Percentiles rank a stretch among this genome's conserved stretches.
Conservation (phyloP, 2,329 filamentous ascomycete genomes). For the Furcasterigmium furcatum region DNA sequence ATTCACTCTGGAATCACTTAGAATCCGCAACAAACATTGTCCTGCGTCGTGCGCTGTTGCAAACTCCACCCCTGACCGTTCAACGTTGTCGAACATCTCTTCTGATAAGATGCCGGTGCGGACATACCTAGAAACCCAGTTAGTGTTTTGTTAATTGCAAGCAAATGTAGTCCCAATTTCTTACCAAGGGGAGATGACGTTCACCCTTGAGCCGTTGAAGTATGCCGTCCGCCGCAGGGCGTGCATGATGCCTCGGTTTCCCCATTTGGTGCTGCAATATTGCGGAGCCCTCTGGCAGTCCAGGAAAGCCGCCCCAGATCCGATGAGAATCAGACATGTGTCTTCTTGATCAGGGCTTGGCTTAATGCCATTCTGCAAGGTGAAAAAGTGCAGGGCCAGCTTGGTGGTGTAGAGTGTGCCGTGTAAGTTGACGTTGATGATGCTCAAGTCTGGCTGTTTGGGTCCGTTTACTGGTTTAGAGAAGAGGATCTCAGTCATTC, state of each 20-base stretch:
- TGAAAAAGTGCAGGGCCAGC: constrained; percentile 42
- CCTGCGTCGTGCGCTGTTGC: constrained; percentile 26
- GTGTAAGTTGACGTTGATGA: constrained; percentile 34
- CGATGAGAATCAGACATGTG: constrained; percentile 45
- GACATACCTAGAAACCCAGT: constrained; percentile 15
- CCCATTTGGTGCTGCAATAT: constrained; percentile 41
- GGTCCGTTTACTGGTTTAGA: constrained; percentile 11
- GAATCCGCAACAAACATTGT: constrained; percentile 27
- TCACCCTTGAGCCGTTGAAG: constrained; percentile 28
- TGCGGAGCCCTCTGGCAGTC: constrained; percentile 37
- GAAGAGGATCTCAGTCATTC: neutral
- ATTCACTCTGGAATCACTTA: constrained; percentile 24
- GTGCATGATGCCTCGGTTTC: constrained; percentile 38
- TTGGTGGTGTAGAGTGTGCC: constrained; percentile 42
- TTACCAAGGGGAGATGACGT: constrained; percentile 30
- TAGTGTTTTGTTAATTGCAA: too few species aligned
- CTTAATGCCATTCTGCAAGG: constrained; percentile 26
- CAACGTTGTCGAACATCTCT: constrained; percentile 28
- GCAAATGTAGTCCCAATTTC: too few species aligned
- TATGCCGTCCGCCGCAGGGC: constrained; percentile 32
- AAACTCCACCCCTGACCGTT: constrained; percentile 32
- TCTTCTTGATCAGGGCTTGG: constrained; percentile 32
- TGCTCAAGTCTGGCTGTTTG: constrained; percentile 35
- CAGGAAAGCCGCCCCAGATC: constrained; percentile 42
- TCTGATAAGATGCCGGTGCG: constrained; percentile 27